phyloP scores from a whole-genome alignment of 1,284 basidiomycete genomes.

The Gymnopus androsaceus region DNA sequence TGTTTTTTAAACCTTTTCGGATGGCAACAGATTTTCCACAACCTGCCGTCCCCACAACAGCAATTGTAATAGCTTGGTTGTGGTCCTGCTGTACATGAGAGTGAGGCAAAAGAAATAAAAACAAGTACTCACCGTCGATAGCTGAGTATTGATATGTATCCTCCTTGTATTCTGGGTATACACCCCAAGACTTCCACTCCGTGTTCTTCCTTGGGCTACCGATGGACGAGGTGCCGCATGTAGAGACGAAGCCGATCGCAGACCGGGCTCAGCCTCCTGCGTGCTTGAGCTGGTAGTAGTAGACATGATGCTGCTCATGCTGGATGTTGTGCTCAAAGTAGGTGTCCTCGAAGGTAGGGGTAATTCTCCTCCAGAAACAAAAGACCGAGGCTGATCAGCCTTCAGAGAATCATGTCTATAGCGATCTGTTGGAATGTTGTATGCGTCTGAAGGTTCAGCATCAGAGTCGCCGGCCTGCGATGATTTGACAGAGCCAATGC shows the following conservation, averaged over 20 bases:
- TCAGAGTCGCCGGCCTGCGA: conserved; percentile 51
- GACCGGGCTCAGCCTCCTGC: conserved; percentile 39
- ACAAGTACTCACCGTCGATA: conserved; percentile 6
- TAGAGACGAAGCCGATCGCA: conserved; percentile 44
- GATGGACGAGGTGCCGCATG: conserved; percentile 40
- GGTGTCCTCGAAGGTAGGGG: conserved; percentile 55
- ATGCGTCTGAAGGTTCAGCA: conserved; percentile 49
- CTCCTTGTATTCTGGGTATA: conserved; percentile 37
- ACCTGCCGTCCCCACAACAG: conserved; percentile 65
- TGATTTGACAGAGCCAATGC: conserved; percentile 47
- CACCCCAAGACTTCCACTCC: conserved; percentile 59
- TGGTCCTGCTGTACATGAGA: conserved; percentile 20
- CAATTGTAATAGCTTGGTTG: conserved; percentile 48
- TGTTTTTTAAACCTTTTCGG: conserved; percentile 63
- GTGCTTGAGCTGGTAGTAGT: conserved; percentile 34
- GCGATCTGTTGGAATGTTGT: conserved; percentile 34
- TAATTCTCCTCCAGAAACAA: conserved; percentile 52
- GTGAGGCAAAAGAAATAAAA: neutral
- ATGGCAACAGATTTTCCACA: conserved; percentile 77
- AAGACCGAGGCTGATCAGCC: conserved; percentile 34
- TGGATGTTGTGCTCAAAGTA: conserved; percentile 42
- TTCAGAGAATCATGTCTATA: conserved; percentile 41
- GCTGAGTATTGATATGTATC: conserved; percentile 42
- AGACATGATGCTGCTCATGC: conserved; percentile 39
- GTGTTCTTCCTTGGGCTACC: conserved; percentile 41